Percentiles rank a stretch among this genome's conserved stretches.
These are phyloP conservation scores for Sporisorium graminicola DNA, from an alignment of 1,284 basidiomycete genomes.

Conservation along the genomic window DNA sequence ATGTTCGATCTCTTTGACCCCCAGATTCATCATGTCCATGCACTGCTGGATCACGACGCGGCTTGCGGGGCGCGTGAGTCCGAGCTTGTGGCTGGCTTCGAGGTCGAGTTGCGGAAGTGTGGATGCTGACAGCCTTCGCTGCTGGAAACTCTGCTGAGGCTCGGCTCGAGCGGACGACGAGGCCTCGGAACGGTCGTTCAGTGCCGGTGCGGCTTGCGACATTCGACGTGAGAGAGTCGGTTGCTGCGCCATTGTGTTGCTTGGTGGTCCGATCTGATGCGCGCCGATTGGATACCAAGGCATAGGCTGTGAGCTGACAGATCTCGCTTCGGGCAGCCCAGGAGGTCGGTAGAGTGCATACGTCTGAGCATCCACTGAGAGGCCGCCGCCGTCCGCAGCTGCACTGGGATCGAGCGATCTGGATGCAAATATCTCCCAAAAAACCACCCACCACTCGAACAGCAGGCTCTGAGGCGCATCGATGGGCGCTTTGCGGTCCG, in stretches of 20 bases:
- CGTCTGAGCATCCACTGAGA: constrained; percentile 19
- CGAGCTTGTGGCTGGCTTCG: constrained; percentile 22
- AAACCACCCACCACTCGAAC: constrained; percentile 51
- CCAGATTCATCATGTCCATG: constrained; percentile 49
- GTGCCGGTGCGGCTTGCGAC: neutral
- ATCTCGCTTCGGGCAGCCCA: constrained; percentile 1
- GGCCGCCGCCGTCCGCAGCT: neutral
- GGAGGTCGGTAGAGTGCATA: constrained; percentile 9
- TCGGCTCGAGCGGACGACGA: neutral
- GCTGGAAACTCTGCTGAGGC: constrained; percentile 3
- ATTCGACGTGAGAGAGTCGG: neutral
- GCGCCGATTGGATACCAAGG: neutral
- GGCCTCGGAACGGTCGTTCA: neutral
- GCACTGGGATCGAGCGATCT: neutral
- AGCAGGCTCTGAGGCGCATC: constrained; percentile 46
- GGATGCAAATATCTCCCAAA: constrained; percentile 45
- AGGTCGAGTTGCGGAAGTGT: constrained; percentile 25
- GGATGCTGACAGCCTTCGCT: neutral
- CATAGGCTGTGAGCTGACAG: neutral
- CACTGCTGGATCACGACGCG: constrained; percentile 33
- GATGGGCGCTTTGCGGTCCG: constrained; percentile 33
- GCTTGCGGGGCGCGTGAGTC: constrained; percentile 26
- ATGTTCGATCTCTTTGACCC: constrained; percentile 21
- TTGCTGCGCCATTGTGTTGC: neutral
- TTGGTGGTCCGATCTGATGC: neutral